A percentile compares a stretch with the other conserved stretches of the same genome.
These are phyloP conservation scores for Babesia bovis DNA, from an alignment of 169 alveolate genomes.

Conservation along the genomic window DNA sequence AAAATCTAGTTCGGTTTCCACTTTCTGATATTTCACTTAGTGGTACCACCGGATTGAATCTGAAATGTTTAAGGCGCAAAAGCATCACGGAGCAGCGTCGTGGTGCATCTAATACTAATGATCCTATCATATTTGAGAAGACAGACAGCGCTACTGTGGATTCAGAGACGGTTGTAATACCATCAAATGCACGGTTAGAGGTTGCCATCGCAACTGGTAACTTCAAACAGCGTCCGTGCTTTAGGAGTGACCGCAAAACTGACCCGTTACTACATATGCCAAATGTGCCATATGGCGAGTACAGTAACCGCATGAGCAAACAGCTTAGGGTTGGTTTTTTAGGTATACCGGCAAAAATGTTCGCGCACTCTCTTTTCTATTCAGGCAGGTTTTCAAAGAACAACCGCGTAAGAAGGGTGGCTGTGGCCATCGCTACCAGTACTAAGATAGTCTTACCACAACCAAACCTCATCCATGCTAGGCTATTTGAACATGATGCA, in stretches of 20 bases:
- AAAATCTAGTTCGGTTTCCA: background rate
- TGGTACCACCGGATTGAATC: background rate
- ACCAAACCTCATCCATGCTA: conserved; percentile 40
- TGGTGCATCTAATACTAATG: too few relatives aligned
- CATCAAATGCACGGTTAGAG: conserved; percentile 16
- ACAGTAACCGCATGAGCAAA: conserved; percentile 53
- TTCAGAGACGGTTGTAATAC: background rate
- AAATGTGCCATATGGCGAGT: conserved; percentile 40
- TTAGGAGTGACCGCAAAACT: conserved; percentile 7
- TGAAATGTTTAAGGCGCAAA: background rate
- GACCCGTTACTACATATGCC: conserved; percentile 19
- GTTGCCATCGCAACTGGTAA: conserved; percentile 10
- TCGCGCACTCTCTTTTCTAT: conserved; percentile 58
- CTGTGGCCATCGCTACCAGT: conserved; percentile 47
- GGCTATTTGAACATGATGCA: conserved; percentile 47
- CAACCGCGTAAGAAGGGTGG: conserved; percentile 60
- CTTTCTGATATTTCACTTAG: background rate
- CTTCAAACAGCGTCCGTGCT: background rate
- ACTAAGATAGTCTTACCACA: conserved; percentile 47
- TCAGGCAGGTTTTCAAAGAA: conserved; percentile 56
- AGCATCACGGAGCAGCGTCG: background rate
- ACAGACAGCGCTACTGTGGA: background rate
- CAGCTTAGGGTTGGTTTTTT: conserved; percentile 62
- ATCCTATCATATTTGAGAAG: background rate
- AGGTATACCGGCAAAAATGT: conserved; percentile 67